Evolutionary conservation across 2,329 filamentous ascomycete species (phyloP), one percentile per base, ranked within the genome.

Genomic region (Neonectria punicea): DNA sequence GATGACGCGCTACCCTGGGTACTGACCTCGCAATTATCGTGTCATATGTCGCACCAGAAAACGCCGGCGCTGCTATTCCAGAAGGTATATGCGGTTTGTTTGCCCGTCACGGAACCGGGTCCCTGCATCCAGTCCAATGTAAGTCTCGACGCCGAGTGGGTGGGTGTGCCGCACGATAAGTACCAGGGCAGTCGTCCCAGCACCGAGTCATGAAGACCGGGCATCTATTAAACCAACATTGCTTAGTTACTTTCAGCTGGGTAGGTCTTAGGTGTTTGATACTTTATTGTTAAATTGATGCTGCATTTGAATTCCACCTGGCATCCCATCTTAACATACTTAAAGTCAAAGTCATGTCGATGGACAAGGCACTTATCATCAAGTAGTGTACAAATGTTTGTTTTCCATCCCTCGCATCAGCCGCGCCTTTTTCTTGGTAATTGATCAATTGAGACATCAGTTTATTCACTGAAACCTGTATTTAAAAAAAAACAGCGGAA

Each of bases 101-200:
- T 66, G 49, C 63, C 32, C 53, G 8, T 20, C 30, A 55, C 25
- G 46, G 18, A 39, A 22, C 51, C 63, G 53, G 65, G 53, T 55
- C 58, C 58, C 49, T 66, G 53, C 58, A 63, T 66, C 13, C 28
- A n/a, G 13, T 20, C 34, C n/a, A 18, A 34, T 20, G n/a, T 10
- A 51, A 32, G 13, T 28, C n/a, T 51, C n/a, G 49, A 34, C n/a
- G 49, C 13, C 30, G 28, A 51, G 28, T 11, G 10, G 39, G 39
- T 41, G n/a, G 6, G 36, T 39, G 6, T 39, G 36, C 16, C 13
- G 25, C 36, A 39, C 6, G 10, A 34, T 7, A 39, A 34, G 32
- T n/a, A n/a, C 36, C 39, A 9, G 9, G 7, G n/a, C n/a, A 18
- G 8, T n/a, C 39, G 8, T n/a, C 39, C 39, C 6, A 41, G 34